Conservation (phyloP, 108 stramenopile species). For the Cyclotella choctawhatcheeana region DNA sequence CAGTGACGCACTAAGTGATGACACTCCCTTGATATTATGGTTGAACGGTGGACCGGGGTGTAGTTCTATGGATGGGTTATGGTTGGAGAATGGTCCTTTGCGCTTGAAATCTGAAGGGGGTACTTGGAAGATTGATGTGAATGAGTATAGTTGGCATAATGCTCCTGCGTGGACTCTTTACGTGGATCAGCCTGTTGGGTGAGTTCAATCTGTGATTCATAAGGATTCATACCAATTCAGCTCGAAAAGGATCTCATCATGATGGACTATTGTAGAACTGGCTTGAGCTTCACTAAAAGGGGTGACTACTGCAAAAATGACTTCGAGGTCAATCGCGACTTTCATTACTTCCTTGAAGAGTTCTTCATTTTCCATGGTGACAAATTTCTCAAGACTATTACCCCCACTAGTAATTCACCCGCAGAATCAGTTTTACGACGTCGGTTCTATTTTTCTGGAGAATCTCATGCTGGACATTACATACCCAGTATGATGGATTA, state of each 20-base stretch:
- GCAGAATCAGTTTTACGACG: conserved; percentile 47
- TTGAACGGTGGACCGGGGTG: conserved; percentile 90
- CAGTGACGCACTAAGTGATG: conserved; percentile 35
- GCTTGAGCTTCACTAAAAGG: conserved; percentile 74
- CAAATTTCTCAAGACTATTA: conserved; percentile 56
- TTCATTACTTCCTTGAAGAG: conserved; percentile 87
- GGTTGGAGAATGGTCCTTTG: conserved; percentile 96
- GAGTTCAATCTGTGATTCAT: conserved; percentile 19
- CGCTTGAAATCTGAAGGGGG: conserved; percentile 44
- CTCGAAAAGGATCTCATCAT: too few species aligned
- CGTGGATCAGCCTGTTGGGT: conserved; percentile 69
- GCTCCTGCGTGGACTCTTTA: conserved; percentile 84
- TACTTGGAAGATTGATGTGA: conserved; percentile 61
- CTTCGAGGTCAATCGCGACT: conserved; percentile 84
- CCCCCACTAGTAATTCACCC: conserved; percentile 10
- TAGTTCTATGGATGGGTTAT: conserved; percentile 95
- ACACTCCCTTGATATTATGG: conserved; percentile 93
- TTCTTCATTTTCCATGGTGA: conserved; percentile 80
- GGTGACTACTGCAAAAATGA: conserved; percentile 85
- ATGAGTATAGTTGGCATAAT: conserved; percentile 83
- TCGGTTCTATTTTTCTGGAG: conserved; percentile 90
- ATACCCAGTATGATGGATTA: conserved; percentile 94
- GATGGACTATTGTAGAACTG: too few species aligned
- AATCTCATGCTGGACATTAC: conserved; percentile 96
- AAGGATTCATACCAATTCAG: too few species aligned